Evolutionary conservation across 805 yeast genomes (phyloP).

Genomic region (Saccharomyces kudriavzevii): DNA sequence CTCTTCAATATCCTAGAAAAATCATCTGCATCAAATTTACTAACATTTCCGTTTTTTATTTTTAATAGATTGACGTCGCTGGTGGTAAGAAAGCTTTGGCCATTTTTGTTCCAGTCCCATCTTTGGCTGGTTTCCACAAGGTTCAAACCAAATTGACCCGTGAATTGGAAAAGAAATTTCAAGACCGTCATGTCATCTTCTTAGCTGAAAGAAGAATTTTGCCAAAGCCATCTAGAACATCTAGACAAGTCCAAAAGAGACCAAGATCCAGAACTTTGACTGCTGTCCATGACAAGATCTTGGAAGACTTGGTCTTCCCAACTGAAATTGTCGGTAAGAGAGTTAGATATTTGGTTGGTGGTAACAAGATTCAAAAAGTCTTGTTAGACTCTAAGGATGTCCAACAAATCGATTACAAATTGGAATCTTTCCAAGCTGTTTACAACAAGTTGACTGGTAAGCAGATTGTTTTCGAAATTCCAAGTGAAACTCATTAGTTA

Average conservation of each 20-base stretch:
- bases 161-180: slow-evolving; percentile 99
- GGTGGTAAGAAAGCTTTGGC: slow-evolving; percentile 99
- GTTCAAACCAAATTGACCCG: slow-evolving; percentile 96
- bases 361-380: slow-evolving; percentile 96
- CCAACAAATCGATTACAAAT: slow-evolving; percentile 93
- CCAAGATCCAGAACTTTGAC: slow-evolving; percentile 99
- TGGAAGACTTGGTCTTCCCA: slow-evolving; percentile 99
- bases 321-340: slow-evolving; percentile 99
- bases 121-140: slow-evolving; percentile 87
- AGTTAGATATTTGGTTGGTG: slow-evolving; percentile 98
- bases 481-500: slow-evolving; percentile 37
- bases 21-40: slow-evolving; percentile 2
- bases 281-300: slow-evolving; percentile 96
- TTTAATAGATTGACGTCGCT: slow-evolving; percentile 68
- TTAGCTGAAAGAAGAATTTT: slow-evolving; percentile 99
- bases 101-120: slow-evolving; percentile 96
- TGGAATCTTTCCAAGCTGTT: slow-evolving; percentile 98
- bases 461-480: slow-evolving; percentile 97
- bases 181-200: slow-evolving; percentile 98
- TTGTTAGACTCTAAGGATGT: slow-evolving; percentile 97
- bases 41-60: slow-evolving; percentile 10
- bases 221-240: slow-evolving; percentile 96
- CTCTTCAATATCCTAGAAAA: neutral
- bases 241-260: slow-evolving; percentile 95
- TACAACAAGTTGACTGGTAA: slow-evolving; percentile 98